A percentile compares a stretch with the other conserved stretches of the same genome.
phyloP scores from a whole-genome alignment of 2,329 filamentous ascomycete species.

The Colletotrichum destructivum region DNA sequence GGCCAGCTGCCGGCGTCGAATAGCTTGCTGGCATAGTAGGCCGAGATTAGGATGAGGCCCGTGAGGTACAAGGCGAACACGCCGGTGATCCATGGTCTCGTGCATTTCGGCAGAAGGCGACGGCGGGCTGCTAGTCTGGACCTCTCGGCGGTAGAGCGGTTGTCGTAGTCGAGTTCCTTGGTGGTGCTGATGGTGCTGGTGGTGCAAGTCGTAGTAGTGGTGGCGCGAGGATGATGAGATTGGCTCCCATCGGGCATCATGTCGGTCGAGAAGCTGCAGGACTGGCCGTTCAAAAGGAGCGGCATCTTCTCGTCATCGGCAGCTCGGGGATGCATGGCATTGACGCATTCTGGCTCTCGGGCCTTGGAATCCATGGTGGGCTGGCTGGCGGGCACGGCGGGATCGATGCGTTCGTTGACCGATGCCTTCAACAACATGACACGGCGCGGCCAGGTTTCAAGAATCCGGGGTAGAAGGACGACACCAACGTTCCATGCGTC shows the following conservation, averaged over 20 bases:
- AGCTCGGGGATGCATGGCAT: constrained; percentile 40
- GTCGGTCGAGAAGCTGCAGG: constrained; percentile 41
- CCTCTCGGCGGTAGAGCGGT: background rate
- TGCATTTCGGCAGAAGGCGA: constrained; percentile 19
- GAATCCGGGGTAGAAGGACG: constrained; percentile 34
- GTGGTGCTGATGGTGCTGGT: background rate
- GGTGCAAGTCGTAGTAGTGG: no score
- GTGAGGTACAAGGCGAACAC: constrained; percentile 39
- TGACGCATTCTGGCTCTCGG: constrained; percentile 37
- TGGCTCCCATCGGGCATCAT: constrained; percentile 37
- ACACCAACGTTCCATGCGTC: constrained; percentile 29
- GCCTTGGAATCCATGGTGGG: constrained; percentile 29
- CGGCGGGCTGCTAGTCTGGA: background rate
- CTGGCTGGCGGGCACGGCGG: constrained; percentile 2
- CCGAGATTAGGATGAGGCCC: constrained; percentile 42
- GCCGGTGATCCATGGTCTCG: constrained; percentile 30
- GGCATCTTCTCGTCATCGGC: constrained; percentile 23
- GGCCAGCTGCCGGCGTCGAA: constrained; percentile 41
- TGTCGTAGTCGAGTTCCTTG: constrained; percentile 6
- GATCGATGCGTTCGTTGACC: constrained; percentile 17
- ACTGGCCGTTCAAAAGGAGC: constrained; percentile 38
- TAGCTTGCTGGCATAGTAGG: constrained; percentile 38
- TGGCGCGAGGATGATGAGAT: constrained; percentile 1
- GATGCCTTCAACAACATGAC: constrained; percentile 33
- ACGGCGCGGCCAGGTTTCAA: constrained; percentile 19